phyloP scores from a whole-genome alignment of 768 basidiomycete genomes.

The Hemileccinum rubropunctum region DNA sequence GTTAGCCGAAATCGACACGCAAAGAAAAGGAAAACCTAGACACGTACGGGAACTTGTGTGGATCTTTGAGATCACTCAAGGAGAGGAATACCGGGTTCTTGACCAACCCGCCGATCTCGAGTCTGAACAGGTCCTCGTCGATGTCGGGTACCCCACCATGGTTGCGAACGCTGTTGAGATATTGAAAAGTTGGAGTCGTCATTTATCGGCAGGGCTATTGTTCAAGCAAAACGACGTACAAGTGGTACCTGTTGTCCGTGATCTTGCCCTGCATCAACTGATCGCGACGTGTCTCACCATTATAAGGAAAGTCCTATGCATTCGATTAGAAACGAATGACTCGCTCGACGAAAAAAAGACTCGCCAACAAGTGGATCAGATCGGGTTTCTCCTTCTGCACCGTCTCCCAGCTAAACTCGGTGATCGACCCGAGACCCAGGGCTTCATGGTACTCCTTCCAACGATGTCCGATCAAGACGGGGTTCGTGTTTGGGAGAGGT shows the following conservation, averaged over 20 bases:
- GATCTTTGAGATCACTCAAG: slow-evolving; percentile 48
- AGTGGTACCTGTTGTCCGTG: slow-evolving; percentile 49
- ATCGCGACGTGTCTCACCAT: slow-evolving; percentile 47
- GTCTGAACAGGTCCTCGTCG: slow-evolving; percentile 42
- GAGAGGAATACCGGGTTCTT: slow-evolving; percentile 42
- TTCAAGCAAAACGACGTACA: slow-evolving; percentile 33
- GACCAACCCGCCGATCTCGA: slow-evolving; percentile 54
- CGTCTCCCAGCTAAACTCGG: slow-evolving; percentile 50
- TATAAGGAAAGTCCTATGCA: slow-evolving; percentile 48
- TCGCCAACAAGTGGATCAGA: slow-evolving; percentile 43
- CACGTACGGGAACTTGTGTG: slow-evolving; percentile 44
- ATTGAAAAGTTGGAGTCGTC: not conserved
- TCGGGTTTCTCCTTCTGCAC: slow-evolving; percentile 51
- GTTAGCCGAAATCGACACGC: too few species aligned
- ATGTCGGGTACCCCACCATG: slow-evolving; percentile 53
- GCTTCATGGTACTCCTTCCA: slow-evolving; percentile 55
- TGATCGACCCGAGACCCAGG: slow-evolving; percentile 43
- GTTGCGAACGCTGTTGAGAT: slow-evolving; percentile 43
- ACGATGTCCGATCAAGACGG: slow-evolving; percentile 46
- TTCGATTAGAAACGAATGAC: not conserved
- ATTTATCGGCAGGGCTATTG: too few species aligned
- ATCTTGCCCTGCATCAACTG: slow-evolving; percentile 44
- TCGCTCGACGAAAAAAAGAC: not conserved
- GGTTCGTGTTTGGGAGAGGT: slow-evolving; percentile 50
- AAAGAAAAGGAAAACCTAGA: not conserved